A percentile compares a stretch with the other conserved stretches of the same genome.
These are phyloP conservation scores for Chlamydomonas sp. DNA, from an alignment of 139 green algal genomes.

Conservation along the genomic window DNA sequence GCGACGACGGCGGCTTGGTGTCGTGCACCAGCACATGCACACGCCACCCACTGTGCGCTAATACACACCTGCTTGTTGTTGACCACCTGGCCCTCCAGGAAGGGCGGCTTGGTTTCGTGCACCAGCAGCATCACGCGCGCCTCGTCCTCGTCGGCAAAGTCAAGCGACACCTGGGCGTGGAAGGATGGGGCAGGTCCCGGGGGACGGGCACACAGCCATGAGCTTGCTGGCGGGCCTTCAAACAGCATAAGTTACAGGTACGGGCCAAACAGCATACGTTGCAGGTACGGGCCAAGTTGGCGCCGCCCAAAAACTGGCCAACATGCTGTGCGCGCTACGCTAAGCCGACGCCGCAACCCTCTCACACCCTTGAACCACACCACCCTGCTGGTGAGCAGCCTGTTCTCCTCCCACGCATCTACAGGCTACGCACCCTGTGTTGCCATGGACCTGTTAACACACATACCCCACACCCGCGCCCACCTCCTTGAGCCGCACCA, in stretches of 20 bases:
- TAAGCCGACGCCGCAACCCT: no score
- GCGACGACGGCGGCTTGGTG: not conserved
- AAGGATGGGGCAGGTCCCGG: not conserved
- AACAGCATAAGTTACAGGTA: not conserved
- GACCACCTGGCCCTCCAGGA: slow-evolving; percentile 91
- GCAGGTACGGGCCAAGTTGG: no score
- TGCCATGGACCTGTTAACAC: not conserved
- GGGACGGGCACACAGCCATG: not conserved
- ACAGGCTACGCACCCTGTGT: slow-evolving; percentile 31
- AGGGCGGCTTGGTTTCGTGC: slow-evolving; percentile 97
- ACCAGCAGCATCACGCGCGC: slow-evolving; percentile 91
- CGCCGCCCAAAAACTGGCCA: no score
- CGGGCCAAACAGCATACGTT: no score
- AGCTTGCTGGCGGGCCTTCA: not conserved
- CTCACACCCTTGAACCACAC: not conserved
- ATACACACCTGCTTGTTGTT: slow-evolving; percentile 83
- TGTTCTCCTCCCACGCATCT: not conserved
- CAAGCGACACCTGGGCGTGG: slow-evolving; percentile 70
- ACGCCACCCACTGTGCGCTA: not conserved
- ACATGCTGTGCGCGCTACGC: no score
- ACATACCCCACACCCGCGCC: not conserved
- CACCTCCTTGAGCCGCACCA: not conserved
- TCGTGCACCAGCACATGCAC: not conserved
- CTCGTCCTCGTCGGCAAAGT: slow-evolving; percentile 90
- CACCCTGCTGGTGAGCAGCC: slow-evolving; percentile 2